Base-by-base conservation (phyloP, 2,329 filamentous ascomycete genomes). In the Massarina eburnea region DNA sequence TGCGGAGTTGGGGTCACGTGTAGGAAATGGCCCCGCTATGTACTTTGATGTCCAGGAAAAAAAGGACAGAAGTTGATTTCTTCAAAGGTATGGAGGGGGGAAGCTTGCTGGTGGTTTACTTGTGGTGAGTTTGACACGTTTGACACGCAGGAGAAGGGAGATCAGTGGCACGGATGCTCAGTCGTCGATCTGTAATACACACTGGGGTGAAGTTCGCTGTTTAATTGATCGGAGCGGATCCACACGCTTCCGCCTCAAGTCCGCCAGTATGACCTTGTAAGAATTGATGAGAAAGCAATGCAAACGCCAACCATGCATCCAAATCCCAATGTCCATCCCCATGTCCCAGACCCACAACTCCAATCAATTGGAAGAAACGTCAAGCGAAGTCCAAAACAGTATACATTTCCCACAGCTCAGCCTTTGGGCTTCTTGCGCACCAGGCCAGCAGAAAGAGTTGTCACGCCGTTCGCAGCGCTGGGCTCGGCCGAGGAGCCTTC, bases 361-460 rank as follows among this genome's bases (percentile, higher is more conserved):
- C 9, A 6, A 4, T 6, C 8, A 12, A 3, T 22, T 22, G 8
- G 17, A 4, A 14, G 6, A 4, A 30, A 8, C 12, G 7, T 7
- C 12, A 7, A 26, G 7, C 24, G 12, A 8, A 17, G 30, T 21
- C 10, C 24, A 44, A 21, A 20, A 15, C n/a, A 14, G n/a, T 17
- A 21, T 15, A n/a, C n/a, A n/a, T n/a, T n/a, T 6, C 30, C 24
- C 29, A 46, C 42, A 41, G 35, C 41, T 61, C 46, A 58, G 37
- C 27, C 32, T 46, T 66, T 71, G 2, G 63, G 59, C 47, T 70
- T 70, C 57, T 64, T 68, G 30, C 67, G 59, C 32, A 71, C 62
- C 44, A 70, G 39, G 1, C 59, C 61, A n/a, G 50, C 54, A 1
- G 54, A 49, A 3, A 70, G 54, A 6, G 57, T 63, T 12, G 67